Evolutionary conservation across 768 basidiomycete genomes (phyloP), one percentile per base, ranked within the genome.

Genomic region (Amanita pallidorosea): DNA sequence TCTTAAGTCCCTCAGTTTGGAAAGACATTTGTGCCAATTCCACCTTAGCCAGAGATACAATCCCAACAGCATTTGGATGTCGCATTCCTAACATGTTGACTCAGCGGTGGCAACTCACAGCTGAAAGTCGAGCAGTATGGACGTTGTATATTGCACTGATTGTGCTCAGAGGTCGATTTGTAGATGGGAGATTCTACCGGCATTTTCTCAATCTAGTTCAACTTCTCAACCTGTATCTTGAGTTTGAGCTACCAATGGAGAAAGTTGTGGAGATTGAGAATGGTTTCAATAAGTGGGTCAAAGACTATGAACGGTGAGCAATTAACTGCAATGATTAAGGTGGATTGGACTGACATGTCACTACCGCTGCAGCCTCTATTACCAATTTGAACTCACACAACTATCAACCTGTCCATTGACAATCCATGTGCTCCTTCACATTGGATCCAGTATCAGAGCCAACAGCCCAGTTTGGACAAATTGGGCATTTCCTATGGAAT

Each of bases 121-220:
- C n/a, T n/a, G n/a, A n/a, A n/a, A n/a, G n/a, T n/a, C n/a, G n/a
- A n/a, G n/a, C n/a, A n/a, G n/a, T n/a, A n/a, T n/a, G 71, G 70
- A 61, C 63, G 2, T 54, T 61, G 12, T 71, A 65, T 47, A 41
- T 75, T 7, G 70, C 58, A 0, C 74, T 71, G 1, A 55, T 67
- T 7, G 57, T 76, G 3, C 66, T 76, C 7, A 48, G 47, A 3
- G 34, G 60, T 7, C 56, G 60, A 0, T 75, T 75, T 56, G 27
- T 8, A 7, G 20, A 59, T 9, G 47, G 47, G 3, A 55, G 51
- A n/a, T 75, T 73, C 55, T 76, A 69, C 53, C 53, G 63, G 0
- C 74, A 77, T 53, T 74, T 75, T 52, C 45, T 73, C 5, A 17
- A 60, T 2, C 66, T 77, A 12, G 66, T 72, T 17, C 36, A 54